Evolutionary conservation across 2,329 filamentous ascomycete genomes (phyloP).

Genomic region (Knoxdaviesia proteae): DNA sequence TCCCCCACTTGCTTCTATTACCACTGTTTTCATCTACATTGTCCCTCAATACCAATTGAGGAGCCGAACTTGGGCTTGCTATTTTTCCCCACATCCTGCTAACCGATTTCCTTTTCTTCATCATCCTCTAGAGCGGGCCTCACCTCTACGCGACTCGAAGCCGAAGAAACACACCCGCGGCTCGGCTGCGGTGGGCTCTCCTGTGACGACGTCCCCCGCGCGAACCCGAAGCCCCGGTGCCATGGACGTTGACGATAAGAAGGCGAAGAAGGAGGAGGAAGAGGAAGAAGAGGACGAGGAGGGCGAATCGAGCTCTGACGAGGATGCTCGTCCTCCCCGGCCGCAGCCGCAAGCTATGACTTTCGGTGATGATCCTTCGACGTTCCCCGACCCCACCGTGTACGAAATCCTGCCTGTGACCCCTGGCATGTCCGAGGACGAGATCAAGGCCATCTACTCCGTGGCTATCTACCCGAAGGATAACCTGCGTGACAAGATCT

Average conservation of each 20-base stretch:
- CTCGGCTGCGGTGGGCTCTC: too few relatives aligned
- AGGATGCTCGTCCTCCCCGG: conserved; percentile 38
- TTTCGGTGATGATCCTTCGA: conserved; percentile 80
- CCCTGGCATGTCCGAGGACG: conserved; percentile 61
- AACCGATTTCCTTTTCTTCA: conserved; percentile 2
- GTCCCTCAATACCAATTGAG: too few relatives aligned
- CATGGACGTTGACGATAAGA: conserved; percentile 39
- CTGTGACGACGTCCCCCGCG: conserved; percentile 21
- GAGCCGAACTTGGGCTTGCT: too few relatives aligned
- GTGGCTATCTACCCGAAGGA: conserved; percentile 65
- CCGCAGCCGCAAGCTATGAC: conserved; percentile 62
- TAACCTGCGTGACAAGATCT: conserved; percentile 67
- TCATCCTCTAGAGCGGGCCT: conserved; percentile 25
- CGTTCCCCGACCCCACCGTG: conserved; percentile 77
- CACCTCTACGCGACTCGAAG: conserved; percentile 30
- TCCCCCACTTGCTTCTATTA: not conserved
- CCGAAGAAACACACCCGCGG: conserved; percentile 26
- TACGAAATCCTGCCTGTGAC: conserved; percentile 72
- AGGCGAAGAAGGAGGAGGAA: conserved; percentile 17
- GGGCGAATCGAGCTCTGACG: conserved; percentile 32
- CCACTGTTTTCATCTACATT: too few relatives aligned
- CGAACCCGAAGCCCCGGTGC: conserved; percentile 24
- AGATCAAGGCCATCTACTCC: conserved; percentile 71
- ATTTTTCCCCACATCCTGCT: conserved; percentile 1
- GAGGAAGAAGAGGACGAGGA: conserved; percentile 19